These are phyloP conservation scores for Thinopyrum elongatum DNA, from an alignment of 176 grass and related monocot species.

Conservation along the genomic window DNA sequence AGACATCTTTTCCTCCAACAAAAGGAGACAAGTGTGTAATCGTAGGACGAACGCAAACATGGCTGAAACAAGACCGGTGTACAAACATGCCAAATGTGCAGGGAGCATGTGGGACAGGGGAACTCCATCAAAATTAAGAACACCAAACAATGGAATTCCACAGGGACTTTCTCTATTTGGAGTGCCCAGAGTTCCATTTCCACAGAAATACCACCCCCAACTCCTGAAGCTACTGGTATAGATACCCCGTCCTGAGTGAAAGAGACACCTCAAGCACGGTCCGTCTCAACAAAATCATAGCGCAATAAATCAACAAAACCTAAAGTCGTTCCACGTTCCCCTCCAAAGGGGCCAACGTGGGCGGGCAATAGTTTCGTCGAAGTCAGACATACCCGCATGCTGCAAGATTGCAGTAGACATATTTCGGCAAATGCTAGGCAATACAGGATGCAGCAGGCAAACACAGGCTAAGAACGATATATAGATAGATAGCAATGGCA, in stretches of 20 bases:
- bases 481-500: background rate
- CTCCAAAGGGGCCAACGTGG: background rate
- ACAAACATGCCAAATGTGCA: background rate
- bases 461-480: background rate
- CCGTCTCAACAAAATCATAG: no score
- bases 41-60: background rate
- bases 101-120: background rate
- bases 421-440: background rate
- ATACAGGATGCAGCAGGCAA: background rate
- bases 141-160: background rate
- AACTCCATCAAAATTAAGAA: no score
- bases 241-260: no score
- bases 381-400: no score
- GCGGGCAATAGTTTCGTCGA: background rate
- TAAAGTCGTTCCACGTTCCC: no score
- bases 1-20: background rate
- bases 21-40: background rate
- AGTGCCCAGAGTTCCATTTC: background rate
- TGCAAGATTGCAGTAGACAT: no score
- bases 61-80: background rate
- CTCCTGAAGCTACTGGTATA: no score
- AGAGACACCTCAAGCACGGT: no score
- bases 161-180: background rate
- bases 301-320: no score
- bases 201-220: background rate